Evolutionary conservation across 1,284 basidiomycete species (phyloP).

Genomic region (Waitea zeae): DNA sequence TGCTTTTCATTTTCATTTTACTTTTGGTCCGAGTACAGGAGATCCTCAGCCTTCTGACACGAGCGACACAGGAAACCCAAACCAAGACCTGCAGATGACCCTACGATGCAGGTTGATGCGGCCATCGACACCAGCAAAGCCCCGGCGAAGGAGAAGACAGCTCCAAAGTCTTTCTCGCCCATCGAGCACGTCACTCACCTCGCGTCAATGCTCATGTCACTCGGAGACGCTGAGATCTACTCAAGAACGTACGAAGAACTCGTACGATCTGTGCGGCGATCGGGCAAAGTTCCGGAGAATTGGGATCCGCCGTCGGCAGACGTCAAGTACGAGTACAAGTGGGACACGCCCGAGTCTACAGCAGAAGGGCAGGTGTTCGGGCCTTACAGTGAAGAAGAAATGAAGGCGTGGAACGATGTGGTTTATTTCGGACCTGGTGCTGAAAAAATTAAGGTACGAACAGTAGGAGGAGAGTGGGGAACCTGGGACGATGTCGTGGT

Average conservation of each 20-base stretch:
- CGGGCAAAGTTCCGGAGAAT: constrained; percentile 44
- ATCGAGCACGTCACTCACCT: constrained; percentile 70
- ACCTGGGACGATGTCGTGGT: constrained; percentile 46
- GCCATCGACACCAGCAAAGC: constrained; percentile 31
- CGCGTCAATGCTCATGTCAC: constrained; percentile 66
- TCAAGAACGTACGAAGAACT: constrained; percentile 71
- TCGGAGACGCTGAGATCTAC: constrained; percentile 73
- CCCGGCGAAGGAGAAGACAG: too few species aligned
- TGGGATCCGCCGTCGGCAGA: constrained; percentile 71
- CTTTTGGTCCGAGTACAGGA: too few species aligned
- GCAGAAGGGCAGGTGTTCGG: constrained; percentile 43
- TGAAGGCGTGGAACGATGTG: constrained; percentile 59
- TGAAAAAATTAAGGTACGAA: constrained; percentile 56
- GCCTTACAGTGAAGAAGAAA: constrained; percentile 59
- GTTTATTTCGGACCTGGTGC: constrained; percentile 58
- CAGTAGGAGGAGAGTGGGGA: constrained; percentile 48
- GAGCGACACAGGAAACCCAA: constrained; percentile 9
- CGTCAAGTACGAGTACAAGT: constrained; percentile 62
- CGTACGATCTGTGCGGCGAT: constrained; percentile 51
- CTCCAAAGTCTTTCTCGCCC: constrained; percentile 30
- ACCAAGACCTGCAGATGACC: constrained; percentile 18
- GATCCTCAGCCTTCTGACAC: not conserved
- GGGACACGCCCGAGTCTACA: constrained; percentile 37
- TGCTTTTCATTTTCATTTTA: constrained; percentile 9
- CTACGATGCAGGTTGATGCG: constrained; percentile 14